Base-by-base conservation (phyloP, 164 flowering plant species). In the Kalanchoe fedtschenkoi region DNA sequence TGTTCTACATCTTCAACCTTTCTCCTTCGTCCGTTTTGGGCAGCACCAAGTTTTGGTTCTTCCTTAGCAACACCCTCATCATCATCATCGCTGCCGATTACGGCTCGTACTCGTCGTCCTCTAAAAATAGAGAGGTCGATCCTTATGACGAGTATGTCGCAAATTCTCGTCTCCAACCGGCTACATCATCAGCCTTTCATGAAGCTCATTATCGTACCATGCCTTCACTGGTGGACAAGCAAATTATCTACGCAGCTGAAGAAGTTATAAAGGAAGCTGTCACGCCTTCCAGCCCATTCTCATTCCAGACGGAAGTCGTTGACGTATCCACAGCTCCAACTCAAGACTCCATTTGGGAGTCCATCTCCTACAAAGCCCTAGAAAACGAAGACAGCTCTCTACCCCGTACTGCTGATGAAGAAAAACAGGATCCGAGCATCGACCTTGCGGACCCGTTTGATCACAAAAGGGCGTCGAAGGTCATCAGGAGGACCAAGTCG, bases 21-120 rank as follows among this genome's bases (percentile, higher is more conserved):
- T 71, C 79, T 35, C 82, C 79, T 66, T 76, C 77, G 6, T 30
- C 66, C 4, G 70, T 80, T 34, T 62, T 80, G 34, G 67, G 59
- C 57, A 79, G 73, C 72, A 71, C 80, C 69, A 80, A 70, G 11
- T 86, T 86, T 43, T 86, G 88, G 91, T 86, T 83, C 62, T 56
- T 83, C 69, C 69, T 83, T 42, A 75, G 80, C 68, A 81, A 83
- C 81, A 76, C 81, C 51, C 77, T 82, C 65, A 74, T 86, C 56
- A 66, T 86, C 76, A 76, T 83, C 68, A 69, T 80, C 11, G 85
- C 81, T 0, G 79, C 69, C 1, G 87, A 83, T 58, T 83, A 76
- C 38, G 77, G 78, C 8, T 72, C 77, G 1, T 83, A 76, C 71
- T 76, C 81, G 51, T 73, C 83, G 6, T 68, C 76, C 29, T 68